phyloP scores from a whole-genome alignment of 148 eudicot genomes.

The Dysphania ambrosioides region DNA sequence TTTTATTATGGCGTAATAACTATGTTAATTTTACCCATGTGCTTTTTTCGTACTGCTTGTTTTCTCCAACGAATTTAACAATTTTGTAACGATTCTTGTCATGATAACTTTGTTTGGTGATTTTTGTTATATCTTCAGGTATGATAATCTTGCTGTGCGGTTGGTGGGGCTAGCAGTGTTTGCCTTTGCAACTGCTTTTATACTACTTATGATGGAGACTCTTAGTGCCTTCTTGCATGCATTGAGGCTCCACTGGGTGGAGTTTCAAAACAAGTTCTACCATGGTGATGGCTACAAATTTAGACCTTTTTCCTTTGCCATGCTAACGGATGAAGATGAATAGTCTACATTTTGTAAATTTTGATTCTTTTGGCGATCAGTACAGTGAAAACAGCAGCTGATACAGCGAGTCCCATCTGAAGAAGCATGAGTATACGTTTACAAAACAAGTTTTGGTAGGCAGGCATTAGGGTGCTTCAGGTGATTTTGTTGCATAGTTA shows the following conservation, averaged over 20 bases:
- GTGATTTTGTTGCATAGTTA: constrained; percentile 23
- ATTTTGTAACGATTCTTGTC: too few relatives aligned
- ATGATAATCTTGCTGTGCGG: constrained; percentile 63
- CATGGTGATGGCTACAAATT: constrained; percentile 94
- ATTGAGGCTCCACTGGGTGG: constrained; percentile 99
- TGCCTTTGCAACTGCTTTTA: constrained; percentile 87
- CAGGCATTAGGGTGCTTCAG: constrained; percentile 6
- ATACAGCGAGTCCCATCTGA: constrained; percentile 12
- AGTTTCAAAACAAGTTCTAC: constrained; percentile 87
- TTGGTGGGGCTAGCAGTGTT: constrained; percentile 74
- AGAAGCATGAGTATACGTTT: constrained; percentile 16
- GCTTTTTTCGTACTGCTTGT: neutral
- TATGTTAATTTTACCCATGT: neutral
- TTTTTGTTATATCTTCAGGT: constrained; percentile 43
- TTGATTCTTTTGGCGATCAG: constrained; percentile 28
- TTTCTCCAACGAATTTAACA: too few relatives aligned
- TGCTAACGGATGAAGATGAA: constrained; percentile 79
- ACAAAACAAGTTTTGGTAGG: constrained; percentile 21
- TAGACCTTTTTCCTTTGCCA: constrained; percentile 83
- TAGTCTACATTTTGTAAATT: constrained; percentile 38
- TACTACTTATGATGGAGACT: constrained; percentile 92
- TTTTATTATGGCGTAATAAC: too few relatives aligned
- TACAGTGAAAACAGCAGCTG: constrained; percentile 11
- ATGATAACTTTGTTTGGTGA: neutral
- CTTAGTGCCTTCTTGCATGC: constrained; percentile 98